Conservation (phyloP, 2,329 filamentous ascomycete species). For the Amauroascus niger region DNA sequence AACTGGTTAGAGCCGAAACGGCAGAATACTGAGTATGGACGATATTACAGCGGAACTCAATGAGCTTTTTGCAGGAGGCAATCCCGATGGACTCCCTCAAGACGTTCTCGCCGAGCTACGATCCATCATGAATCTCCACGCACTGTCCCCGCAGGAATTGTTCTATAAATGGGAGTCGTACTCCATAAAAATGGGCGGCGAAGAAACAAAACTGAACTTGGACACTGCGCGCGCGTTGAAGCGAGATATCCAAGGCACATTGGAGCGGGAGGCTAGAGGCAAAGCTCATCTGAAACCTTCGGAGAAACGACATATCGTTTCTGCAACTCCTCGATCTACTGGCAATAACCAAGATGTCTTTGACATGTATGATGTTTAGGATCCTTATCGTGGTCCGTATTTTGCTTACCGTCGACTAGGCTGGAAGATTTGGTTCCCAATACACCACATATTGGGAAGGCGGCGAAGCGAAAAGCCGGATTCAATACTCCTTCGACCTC, state of each 20-base stretch:
- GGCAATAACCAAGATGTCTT: constrained; percentile 59
- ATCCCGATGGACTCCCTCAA: constrained; percentile 52
- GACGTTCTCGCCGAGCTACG: constrained; percentile 74
- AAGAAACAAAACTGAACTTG: constrained; percentile 62
- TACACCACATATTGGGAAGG: constrained; percentile 41
- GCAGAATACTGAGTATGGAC: constrained; percentile 5
- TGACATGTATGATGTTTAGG: constrained; percentile 53
- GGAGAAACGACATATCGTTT: constrained; percentile 52
- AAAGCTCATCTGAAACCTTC: constrained; percentile 55
- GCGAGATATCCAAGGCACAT: constrained; percentile 69
- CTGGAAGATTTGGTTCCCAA: constrained; percentile 60
- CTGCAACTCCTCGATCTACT: constrained; percentile 49
- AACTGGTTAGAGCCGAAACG: not conserved
- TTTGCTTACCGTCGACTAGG: constrained; percentile 29
- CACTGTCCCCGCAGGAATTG: constrained; percentile 70
- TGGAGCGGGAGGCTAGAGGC: constrained; percentile 66
- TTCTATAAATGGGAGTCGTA: constrained; percentile 99
- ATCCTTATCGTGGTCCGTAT: not conserved
- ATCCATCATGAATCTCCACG: constrained; percentile 77
- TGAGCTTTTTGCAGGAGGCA: constrained; percentile 49
- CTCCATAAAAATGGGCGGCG: constrained; percentile 82
- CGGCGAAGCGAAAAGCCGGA: constrained; percentile 45
- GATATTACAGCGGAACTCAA: constrained; percentile 39
- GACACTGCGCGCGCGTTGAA: constrained; percentile 69
- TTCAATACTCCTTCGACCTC: constrained; percentile 40